Percentiles rank a stretch among this genome's conserved stretches.
Conservation (phyloP, 495 filamentous ascomycete species). For the Polyplosphaeria fusca region DNA sequence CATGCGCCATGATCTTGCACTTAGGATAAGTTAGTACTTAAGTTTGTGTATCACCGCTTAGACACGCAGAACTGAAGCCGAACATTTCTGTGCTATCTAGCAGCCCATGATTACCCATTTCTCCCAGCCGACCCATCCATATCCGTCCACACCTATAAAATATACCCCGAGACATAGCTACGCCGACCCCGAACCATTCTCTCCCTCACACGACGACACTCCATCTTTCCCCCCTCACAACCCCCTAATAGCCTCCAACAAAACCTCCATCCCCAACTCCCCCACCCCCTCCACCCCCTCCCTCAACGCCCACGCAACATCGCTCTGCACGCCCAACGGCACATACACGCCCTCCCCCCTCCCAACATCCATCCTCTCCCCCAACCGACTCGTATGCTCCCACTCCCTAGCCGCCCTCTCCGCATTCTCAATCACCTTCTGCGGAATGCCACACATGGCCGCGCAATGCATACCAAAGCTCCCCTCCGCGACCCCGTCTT, state of each 20-base stretch:
- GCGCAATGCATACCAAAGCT: constrained; percentile 99
- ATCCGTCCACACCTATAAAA: background rate
- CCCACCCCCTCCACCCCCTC: constrained; percentile 43
- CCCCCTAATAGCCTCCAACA: constrained; percentile 72
- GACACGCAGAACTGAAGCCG: too few species aligned
- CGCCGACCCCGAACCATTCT: background rate
- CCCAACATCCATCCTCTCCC: constrained; percentile 80
- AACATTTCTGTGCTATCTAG: too few species aligned
- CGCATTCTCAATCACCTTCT: constrained; percentile 76
- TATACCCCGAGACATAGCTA: background rate
- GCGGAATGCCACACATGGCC: constrained; percentile 91
- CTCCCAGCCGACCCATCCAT: background rate
- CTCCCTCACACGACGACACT: background rate
- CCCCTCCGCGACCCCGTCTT: constrained; percentile 92
- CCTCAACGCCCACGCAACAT: constrained; percentile 77
- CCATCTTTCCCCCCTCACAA: too few species aligned
- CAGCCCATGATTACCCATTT: too few species aligned
- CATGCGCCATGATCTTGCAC: too few species aligned
- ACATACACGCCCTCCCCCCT: constrained; percentile 68
- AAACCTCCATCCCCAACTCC: constrained; percentile 58
- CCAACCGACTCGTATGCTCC: constrained; percentile 89
- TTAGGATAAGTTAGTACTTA: too few species aligned
- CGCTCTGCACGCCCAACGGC: constrained; percentile 85
- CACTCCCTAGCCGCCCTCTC: constrained; percentile 89
- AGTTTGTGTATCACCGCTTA: too few species aligned